These are phyloP conservation scores for Cucurbita ficifolia DNA, from an alignment of 306 rosid genomes.

Conservation along the genomic window DNA sequence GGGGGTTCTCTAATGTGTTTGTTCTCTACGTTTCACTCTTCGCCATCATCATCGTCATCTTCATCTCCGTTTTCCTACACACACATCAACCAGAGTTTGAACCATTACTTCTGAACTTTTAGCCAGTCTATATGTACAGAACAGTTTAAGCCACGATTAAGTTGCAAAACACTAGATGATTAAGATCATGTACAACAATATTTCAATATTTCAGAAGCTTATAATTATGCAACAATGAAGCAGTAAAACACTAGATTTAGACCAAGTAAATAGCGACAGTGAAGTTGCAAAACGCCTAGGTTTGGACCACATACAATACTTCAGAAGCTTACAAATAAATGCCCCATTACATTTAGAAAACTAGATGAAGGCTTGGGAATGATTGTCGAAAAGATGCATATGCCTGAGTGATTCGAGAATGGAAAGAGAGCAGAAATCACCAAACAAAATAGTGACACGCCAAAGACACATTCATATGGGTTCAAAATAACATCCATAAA, in stretches of 20 bases:
- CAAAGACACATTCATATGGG: not conserved
- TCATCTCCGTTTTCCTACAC: slow-evolving; percentile 20
- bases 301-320: not conserved
- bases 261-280: not conserved
- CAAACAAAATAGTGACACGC: not conserved
- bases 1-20: not conserved
- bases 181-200: not conserved
- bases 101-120: not conserved
- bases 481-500: not conserved
- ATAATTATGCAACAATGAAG: not conserved
- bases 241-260: not conserved
- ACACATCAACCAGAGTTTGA: not conserved
- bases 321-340: not conserved
- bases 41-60: slow-evolving; percentile 8
- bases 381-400: not conserved
- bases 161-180: not conserved
- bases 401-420: not conserved
- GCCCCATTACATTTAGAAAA: not conserved
- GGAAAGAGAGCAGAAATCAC: not conserved
- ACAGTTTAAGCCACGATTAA: not conserved
- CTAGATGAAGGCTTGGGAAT: not conserved
- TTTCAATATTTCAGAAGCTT: not conserved
- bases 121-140: not conserved
- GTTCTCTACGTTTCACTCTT: not conserved
- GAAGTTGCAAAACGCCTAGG: not conserved